Conservation (phyloP, 768 basidiomycete genomes). For the Mycena olivaceomarginata region DNA sequence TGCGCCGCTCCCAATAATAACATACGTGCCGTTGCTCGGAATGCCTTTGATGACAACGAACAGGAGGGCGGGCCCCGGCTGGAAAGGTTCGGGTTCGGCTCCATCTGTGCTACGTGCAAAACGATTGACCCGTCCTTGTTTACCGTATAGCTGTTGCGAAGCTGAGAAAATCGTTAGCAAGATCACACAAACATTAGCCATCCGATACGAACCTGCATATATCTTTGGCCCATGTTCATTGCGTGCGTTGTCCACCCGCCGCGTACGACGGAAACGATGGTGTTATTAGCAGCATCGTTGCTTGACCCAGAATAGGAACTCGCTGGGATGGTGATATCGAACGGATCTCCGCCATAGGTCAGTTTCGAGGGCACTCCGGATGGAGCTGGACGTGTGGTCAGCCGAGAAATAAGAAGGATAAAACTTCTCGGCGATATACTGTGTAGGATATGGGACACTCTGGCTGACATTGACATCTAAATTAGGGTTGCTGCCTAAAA, state of each 20-base stretch:
- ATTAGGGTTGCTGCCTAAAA: constrained; percentile 81
- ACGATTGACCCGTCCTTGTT: constrained; percentile 83
- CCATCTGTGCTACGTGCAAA: constrained; percentile 88
- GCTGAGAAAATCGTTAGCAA: constrained; percentile 60
- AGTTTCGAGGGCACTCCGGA: constrained; percentile 82
- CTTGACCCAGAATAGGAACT: constrained; percentile 80
- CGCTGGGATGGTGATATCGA: constrained; percentile 84
- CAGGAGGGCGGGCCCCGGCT: constrained; percentile 91
- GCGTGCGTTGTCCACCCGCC: constrained; percentile 90
- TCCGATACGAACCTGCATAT: constrained; percentile 36
- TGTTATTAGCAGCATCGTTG: constrained; percentile 83
- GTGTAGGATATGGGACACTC: constrained; percentile 74
- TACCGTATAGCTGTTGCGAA: constrained; percentile 91
- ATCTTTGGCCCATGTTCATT: constrained; percentile 93
- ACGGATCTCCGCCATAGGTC: constrained; percentile 88
- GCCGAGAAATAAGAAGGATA: constrained; percentile 93
- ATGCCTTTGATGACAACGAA: constrained; percentile 91
- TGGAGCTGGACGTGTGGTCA: constrained; percentile 80
- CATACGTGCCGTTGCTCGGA: constrained; percentile 85
- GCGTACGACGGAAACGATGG: constrained; percentile 86
- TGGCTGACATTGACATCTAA: constrained; percentile 81
- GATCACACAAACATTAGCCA: no score
- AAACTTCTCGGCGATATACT: constrained; percentile 90
- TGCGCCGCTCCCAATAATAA: constrained; percentile 87
- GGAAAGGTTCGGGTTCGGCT: constrained; percentile 91